Evolutionary conservation across 352 stramenopile species (phyloP).

Genomic region (Lagenidium giganteum): DNA sequence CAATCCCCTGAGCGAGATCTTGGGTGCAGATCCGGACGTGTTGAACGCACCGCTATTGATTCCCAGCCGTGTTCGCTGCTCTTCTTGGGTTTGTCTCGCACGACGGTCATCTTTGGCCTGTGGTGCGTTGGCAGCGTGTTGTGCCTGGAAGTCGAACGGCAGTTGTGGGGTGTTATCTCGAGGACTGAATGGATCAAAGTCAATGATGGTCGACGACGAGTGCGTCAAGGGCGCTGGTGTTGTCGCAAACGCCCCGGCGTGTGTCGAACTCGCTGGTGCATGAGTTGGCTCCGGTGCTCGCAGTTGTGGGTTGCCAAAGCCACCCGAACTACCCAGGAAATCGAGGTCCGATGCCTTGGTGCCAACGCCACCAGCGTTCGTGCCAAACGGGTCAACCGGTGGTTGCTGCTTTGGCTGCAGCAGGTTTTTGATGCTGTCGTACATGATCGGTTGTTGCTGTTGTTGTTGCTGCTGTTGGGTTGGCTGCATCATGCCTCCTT

Average conservation of each 20-base stretch:
- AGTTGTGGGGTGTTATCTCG: constrained; percentile 41
- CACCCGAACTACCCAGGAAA: background rate
- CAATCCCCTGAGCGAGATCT: constrained; percentile 44
- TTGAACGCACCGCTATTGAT: constrained; percentile 52
- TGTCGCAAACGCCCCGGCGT: too few species aligned
- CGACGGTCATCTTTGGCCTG: constrained; percentile 10
- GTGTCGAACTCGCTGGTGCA: background rate
- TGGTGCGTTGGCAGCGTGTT: too few species aligned
- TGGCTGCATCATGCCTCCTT: too few species aligned
- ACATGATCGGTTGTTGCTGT: constrained; percentile 38
- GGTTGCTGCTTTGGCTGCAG: constrained; percentile 20
- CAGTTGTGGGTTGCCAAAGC: too few species aligned
- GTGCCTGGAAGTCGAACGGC: constrained; percentile 46
- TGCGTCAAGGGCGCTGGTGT: constrained; percentile 17
- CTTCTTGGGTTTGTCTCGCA: constrained; percentile 60
- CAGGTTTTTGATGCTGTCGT: constrained; percentile 62
- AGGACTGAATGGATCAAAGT: constrained; percentile 74
- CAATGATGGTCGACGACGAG: constrained; percentile 44
- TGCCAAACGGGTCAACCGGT: constrained; percentile 13
- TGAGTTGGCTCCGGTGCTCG: too few species aligned
- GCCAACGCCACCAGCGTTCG: too few species aligned
- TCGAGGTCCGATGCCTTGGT: too few species aligned
- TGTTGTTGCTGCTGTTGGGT: constrained; percentile 23
- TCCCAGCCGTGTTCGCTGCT: constrained; percentile 44
- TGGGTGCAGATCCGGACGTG: constrained; percentile 14